A percentile compares a stretch with the other conserved stretches of the same genome.
These are phyloP conservation scores for Zasmidium citrigriseum DNA, from an alignment of 2,329 filamentous ascomycete genomes.

Conservation along the genomic window DNA sequence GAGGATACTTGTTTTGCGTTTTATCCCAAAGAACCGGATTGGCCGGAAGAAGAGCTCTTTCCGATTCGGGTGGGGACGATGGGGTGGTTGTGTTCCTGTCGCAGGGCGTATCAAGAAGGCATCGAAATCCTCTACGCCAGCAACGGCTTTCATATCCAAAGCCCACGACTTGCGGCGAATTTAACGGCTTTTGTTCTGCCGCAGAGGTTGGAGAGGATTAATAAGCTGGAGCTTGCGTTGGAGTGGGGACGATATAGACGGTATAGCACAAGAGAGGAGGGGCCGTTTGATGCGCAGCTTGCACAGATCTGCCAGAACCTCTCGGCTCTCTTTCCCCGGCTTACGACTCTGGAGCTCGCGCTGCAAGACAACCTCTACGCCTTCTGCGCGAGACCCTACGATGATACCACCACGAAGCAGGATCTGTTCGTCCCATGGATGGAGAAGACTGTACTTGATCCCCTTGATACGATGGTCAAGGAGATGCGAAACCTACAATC, in stretches of 20 bases:
- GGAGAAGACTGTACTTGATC: background rate
- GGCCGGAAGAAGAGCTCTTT: background rate
- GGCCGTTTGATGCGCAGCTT: background rate
- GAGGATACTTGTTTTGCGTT: background rate
- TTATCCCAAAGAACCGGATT: too few relatives aligned
- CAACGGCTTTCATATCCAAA: background rate
- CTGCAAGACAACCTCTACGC: background rate
- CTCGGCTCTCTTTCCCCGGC: background rate
- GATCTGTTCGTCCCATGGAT: background rate
- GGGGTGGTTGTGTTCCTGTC: background rate
- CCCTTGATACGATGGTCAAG: background rate
- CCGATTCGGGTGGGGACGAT: background rate
- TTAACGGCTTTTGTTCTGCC: background rate
- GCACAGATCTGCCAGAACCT: background rate
- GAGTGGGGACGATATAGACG: background rate
- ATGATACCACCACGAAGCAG: too few relatives aligned
- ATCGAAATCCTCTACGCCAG: background rate
- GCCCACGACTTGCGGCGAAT: background rate
- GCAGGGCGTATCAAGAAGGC: background rate
- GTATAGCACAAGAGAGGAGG: background rate
- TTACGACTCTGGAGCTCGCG: background rate
- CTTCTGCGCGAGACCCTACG: too few relatives aligned
- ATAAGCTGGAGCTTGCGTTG: background rate
- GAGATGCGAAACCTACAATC: background rate
- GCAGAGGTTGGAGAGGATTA: background rate